Conservation (phyloP, 768 basidiomycete species). For the Pholiota microspora region DNA sequence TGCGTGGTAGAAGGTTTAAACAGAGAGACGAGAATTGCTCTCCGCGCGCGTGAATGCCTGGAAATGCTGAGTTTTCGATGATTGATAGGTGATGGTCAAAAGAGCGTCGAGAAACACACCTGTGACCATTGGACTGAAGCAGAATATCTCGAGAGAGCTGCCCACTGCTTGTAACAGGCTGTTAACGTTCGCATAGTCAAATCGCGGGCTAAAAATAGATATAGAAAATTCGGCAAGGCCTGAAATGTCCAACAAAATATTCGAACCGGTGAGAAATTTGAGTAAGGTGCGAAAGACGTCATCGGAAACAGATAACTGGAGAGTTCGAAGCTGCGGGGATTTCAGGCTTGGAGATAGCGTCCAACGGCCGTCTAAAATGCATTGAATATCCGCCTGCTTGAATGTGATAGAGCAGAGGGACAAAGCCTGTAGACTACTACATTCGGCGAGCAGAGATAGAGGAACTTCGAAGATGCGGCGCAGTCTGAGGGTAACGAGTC, state of each 20-base stretch:
- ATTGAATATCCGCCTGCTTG: neutral
- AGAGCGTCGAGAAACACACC: neutral
- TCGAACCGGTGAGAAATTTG: neutral
- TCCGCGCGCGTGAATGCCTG: neutral
- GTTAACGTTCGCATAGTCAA: neutral
- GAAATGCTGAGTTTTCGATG: neutral
- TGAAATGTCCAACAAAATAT: neutral
- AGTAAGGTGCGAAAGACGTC: neutral
- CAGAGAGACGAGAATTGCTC: neutral
- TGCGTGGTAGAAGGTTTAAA: neutral
- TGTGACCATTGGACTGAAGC: constrained; percentile 3
- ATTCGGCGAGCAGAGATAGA: neutral
- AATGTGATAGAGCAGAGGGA: constrained; percentile 3
- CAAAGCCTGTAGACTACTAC: neutral
- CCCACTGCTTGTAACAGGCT: neutral
- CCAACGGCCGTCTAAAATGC: neutral
- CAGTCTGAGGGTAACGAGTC: neutral
- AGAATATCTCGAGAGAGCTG: neutral
- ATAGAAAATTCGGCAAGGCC: constrained; percentile 1
- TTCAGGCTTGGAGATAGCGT: neutral
- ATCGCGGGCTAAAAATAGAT: constrained; percentile 6
- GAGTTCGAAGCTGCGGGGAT: neutral
- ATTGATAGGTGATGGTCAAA: neutral
- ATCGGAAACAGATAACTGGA: neutral
- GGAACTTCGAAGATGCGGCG: constrained; percentile 7